phyloP scores from a whole-genome alignment of 1,139 yeast genomes.

The Sugiyamaella neomexicana region DNA sequence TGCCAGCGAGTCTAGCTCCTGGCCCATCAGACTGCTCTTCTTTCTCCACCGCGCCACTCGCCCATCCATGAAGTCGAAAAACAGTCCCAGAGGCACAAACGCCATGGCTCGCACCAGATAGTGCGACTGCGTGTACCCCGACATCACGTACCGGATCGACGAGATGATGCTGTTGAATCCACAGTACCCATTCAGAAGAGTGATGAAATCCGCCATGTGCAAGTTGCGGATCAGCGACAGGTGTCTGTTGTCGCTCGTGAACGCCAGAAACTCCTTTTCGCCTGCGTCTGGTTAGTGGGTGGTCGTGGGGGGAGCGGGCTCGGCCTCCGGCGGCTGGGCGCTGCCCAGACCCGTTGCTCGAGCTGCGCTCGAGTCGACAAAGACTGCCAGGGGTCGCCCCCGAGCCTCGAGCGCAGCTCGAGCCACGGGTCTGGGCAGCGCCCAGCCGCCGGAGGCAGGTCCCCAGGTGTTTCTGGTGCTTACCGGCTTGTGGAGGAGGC shows the following conservation, averaged over 20 bases:
- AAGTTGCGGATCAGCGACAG: slow-evolving; percentile 48
- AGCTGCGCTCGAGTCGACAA: background rate
- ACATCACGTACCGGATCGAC: slow-evolving; percentile 64
- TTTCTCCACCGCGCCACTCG: slow-evolving; percentile 93
- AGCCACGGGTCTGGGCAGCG: too few species aligned
- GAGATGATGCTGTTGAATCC: slow-evolving; percentile 91
- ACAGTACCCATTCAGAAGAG: slow-evolving; percentile 72
- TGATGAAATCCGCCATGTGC: slow-evolving; percentile 94
- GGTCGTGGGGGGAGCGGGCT: background rate
- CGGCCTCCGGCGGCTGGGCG: background rate
- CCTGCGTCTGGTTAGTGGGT: slow-evolving; percentile 31
- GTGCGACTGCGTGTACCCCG: slow-evolving; percentile 33
- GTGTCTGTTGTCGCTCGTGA: slow-evolving; percentile 74
- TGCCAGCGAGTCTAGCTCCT: slow-evolving; percentile 93
- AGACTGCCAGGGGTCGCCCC: too few species aligned
- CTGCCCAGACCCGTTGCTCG: background rate
- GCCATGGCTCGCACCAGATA: slow-evolving; percentile 88
- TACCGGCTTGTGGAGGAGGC: slow-evolving; percentile 37
- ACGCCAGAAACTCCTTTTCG: slow-evolving; percentile 71
- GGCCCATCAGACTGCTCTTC: slow-evolving; percentile 92
- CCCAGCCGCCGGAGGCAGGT: background rate
- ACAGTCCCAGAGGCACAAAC: slow-evolving; percentile 82
- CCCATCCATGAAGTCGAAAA: slow-evolving; percentile 95
- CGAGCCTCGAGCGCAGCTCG: too few species aligned
- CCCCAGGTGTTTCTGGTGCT: background rate